Conservation (phyloP, 2,329 filamentous ascomycete genomes). For the Zalaria obscura region DNA sequence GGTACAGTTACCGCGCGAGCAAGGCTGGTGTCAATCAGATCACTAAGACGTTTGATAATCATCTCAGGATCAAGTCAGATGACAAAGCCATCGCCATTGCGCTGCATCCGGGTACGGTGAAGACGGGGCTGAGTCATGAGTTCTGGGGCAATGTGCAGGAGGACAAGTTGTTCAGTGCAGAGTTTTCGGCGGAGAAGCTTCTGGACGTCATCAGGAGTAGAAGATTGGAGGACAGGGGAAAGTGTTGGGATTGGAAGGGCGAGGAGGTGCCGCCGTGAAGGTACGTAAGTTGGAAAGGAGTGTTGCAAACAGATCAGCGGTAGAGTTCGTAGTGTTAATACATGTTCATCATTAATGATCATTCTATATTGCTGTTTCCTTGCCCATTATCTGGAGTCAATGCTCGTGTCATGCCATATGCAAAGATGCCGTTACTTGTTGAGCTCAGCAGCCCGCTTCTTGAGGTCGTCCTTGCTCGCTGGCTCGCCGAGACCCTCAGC, state of each 20-base stretch:
- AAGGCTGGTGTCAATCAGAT: conserved; percentile 63
- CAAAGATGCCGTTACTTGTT: conserved; percentile 25
- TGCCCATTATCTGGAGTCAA: too few relatives aligned
- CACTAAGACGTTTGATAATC: conserved; percentile 57
- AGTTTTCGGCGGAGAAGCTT: conserved; percentile 52
- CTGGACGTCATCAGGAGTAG: conserved; percentile 41
- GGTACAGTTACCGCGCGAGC: conserved; percentile 67
- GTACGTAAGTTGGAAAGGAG: neutral
- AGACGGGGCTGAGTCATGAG: conserved; percentile 55
- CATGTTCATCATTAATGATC: too few relatives aligned
- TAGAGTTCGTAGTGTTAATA: too few relatives aligned
- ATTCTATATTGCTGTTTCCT: too few relatives aligned
- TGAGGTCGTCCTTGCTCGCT: conserved; percentile 34
- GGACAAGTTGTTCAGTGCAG: conserved; percentile 51
- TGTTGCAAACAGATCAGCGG: too few relatives aligned
- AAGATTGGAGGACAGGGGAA: conserved; percentile 39
- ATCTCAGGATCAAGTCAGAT: conserved; percentile 42
- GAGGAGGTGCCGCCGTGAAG: conserved; percentile 44
- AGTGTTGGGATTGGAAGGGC: conserved; percentile 57
- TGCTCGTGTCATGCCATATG: too few relatives aligned
- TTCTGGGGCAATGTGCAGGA: conserved; percentile 54
- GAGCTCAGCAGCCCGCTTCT: conserved; percentile 34
- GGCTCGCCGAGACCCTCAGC: conserved; percentile 29
- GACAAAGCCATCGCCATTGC: conserved; percentile 52
- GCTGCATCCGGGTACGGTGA: conserved; percentile 71